Percentiles rank a stretch among this genome's conserved stretches.
These are phyloP conservation scores for Suillus tomentosus DNA, from an alignment of 768 basidiomycete species.

Conservation along the genomic window DNA sequence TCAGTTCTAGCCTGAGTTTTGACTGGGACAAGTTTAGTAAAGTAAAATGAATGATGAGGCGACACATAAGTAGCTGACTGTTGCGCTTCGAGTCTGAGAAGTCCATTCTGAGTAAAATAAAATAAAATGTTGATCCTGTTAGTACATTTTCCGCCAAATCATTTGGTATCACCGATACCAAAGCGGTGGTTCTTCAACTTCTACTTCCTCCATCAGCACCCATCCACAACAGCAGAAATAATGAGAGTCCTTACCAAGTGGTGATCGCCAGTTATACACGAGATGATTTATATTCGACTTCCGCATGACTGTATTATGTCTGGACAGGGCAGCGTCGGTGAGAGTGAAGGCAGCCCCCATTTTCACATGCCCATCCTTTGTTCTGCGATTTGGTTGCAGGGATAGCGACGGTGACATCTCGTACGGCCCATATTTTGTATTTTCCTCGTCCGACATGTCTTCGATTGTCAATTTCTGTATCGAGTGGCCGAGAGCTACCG, in stretches of 20 bases:
- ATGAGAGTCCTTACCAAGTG: constrained; percentile 52
- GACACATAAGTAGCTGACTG: background rate
- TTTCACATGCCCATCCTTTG: constrained; percentile 24
- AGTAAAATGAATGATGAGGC: background rate
- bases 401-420: constrained; percentile 8
- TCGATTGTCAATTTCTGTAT: constrained; percentile 36
- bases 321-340: constrained; percentile 47
- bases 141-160: too few species aligned
- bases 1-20: background rate
- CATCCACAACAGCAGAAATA: background rate
- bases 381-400: constrained; percentile 31
- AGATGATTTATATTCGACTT: constrained; percentile 46
- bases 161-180: constrained; percentile 1
- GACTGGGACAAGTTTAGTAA: background rate
- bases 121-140: background rate
- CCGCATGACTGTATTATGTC: constrained; percentile 37
- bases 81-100: background rate
- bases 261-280: constrained; percentile 68
- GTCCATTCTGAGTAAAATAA: background rate
- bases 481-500: constrained; percentile 23
- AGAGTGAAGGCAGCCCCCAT: constrained; percentile 25
- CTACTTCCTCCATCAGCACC: constrained; percentile 2
- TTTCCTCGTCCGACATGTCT: constrained; percentile 23
- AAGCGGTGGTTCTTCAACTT: background rate
- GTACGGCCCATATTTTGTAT: background rate